Percentiles rank a stretch among this genome's conserved stretches.
These are phyloP conservation scores for Fonsecaea erecta DNA, from an alignment of 2,329 filamentous ascomycete genomes.

Conservation along the genomic window DNA sequence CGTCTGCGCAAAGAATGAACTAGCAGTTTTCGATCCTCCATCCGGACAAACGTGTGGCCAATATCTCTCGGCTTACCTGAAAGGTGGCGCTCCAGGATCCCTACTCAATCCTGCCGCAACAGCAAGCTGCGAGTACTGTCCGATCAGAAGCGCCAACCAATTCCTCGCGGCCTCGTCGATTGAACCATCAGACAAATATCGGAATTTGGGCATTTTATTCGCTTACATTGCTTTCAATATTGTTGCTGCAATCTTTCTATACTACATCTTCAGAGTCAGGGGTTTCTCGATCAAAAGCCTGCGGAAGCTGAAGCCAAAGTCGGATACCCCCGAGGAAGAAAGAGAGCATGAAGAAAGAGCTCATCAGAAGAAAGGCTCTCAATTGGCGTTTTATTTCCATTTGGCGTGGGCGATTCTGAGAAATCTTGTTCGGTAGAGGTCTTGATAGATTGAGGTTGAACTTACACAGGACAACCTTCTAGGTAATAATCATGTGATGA, in stretches of 20 bases:
- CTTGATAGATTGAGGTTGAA: neutral
- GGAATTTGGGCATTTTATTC: conserved; percentile 69
- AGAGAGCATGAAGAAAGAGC: neutral
- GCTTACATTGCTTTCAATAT: conserved; percentile 65
- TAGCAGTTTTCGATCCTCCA: conserved; percentile 52
- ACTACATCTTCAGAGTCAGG: conserved; percentile 53
- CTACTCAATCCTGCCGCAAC: conserved; percentile 65
- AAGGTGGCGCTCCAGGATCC: conserved; percentile 53
- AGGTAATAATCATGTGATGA: neutral
- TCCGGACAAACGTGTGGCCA: conserved; percentile 60
- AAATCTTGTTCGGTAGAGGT: conserved; percentile 6
- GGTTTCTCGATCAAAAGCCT: conserved; percentile 14
- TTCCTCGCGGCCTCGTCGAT: conserved; percentile 53
- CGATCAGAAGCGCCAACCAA: conserved; percentile 45
- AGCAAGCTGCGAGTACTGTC: conserved; percentile 63
- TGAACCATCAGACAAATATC: conserved; percentile 65
- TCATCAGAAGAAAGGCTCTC: neutral
- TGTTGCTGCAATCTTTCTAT: conserved; percentile 59
- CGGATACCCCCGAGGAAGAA: conserved; percentile 44
- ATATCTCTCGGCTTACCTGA: conserved; percentile 59
- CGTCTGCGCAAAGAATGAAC: conserved; percentile 70
- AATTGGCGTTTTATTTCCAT: conserved; percentile 19
- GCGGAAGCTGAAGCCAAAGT: conserved; percentile 47
- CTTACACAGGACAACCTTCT: neutral
- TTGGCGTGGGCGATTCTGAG: conserved; percentile 7